Percentiles rank a stretch among this genome's conserved stretches.
Evolutionary conservation across 108 stramenopile species (phyloP).

Genomic region (Nitzschia sp.): DNA sequence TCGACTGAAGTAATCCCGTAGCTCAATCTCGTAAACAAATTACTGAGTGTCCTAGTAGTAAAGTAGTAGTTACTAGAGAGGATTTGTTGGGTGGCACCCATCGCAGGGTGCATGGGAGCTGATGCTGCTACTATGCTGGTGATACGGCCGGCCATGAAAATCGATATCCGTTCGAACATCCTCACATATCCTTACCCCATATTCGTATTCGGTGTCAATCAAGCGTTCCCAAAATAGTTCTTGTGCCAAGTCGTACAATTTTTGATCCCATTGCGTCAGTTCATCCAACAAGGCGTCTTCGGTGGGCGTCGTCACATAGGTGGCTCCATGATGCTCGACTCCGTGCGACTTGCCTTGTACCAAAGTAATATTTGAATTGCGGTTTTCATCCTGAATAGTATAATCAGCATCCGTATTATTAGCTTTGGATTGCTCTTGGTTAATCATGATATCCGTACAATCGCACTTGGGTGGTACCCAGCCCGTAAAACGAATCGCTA

Average conservation of each 20-base stretch:
- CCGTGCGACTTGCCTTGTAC: neutral
- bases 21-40: too few species aligned
- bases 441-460: neutral
- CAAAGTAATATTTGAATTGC: neutral
- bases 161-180: neutral
- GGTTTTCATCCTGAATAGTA: neutral
- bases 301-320: neutral
- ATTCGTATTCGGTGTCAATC: slow-evolving; percentile 1
- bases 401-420: neutral
- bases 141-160: too few species aligned
- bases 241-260: slow-evolving; percentile 1
- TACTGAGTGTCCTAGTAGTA: too few species aligned
- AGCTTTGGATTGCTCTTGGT: neutral
- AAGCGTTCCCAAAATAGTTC: slow-evolving; percentile 5
- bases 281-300: slow-evolving; percentile 7
- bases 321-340: slow-evolving; percentile 15
- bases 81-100: too few species aligned
- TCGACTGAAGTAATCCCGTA: too few species aligned
- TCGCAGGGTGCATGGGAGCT: too few species aligned
- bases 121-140: too few species aligned
- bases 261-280: neutral
- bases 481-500: slow-evolving; percentile 6
- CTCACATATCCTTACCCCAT: slow-evolving; percentile 9
- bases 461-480: slow-evolving; percentile 15
- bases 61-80: too few species aligned